Conservation (phyloP, 208 protist genomes). For the Leishmania arabica region DNA sequence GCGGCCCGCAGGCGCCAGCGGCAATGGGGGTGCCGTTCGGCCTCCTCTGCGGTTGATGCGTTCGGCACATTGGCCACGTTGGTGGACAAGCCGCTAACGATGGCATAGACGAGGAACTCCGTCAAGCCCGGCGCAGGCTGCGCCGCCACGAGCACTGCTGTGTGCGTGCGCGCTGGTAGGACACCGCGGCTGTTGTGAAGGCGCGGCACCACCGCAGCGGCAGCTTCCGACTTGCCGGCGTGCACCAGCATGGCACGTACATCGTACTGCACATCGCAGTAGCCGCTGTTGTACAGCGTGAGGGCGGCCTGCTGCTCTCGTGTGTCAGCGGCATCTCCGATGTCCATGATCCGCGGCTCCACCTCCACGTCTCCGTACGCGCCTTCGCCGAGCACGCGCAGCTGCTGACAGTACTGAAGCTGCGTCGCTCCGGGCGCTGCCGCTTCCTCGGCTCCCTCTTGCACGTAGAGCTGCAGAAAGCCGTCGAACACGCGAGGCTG, state of each 20-base stretch:
- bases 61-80: slow-evolving; percentile 34
- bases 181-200: slow-evolving; percentile 62
- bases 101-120: slow-evolving; percentile 78
- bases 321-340: slow-evolving; percentile 51
- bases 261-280: slow-evolving; percentile 80
- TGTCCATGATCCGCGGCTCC: slow-evolving; percentile 76
- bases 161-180: slow-evolving; percentile 86
- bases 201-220: slow-evolving; percentile 31
- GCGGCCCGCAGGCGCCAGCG: slow-evolving; percentile 54
- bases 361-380: slow-evolving; percentile 69
- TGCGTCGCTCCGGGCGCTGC: neutral
- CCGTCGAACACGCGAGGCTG: slow-evolving; percentile 51
- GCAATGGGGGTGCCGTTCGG: slow-evolving; percentile 75
- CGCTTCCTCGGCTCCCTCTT: slow-evolving; percentile 22
- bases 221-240: neutral
- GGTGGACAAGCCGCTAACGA: slow-evolving; percentile 55
- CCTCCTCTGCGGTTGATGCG: slow-evolving; percentile 45
- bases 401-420: slow-evolving; percentile 35
- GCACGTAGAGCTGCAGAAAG: slow-evolving; percentile 54
- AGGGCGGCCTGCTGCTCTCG: slow-evolving; percentile 56
- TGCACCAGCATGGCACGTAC: slow-evolving; percentile 48
- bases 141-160: slow-evolving; percentile 72
- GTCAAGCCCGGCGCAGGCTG: slow-evolving; percentile 57
- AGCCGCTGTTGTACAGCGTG: slow-evolving; percentile 88
- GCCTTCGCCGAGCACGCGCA: slow-evolving; percentile 67